Base-by-base conservation (phyloP, 495 filamentous ascomycete species). In the Neurospora sublineolata region DNA sequence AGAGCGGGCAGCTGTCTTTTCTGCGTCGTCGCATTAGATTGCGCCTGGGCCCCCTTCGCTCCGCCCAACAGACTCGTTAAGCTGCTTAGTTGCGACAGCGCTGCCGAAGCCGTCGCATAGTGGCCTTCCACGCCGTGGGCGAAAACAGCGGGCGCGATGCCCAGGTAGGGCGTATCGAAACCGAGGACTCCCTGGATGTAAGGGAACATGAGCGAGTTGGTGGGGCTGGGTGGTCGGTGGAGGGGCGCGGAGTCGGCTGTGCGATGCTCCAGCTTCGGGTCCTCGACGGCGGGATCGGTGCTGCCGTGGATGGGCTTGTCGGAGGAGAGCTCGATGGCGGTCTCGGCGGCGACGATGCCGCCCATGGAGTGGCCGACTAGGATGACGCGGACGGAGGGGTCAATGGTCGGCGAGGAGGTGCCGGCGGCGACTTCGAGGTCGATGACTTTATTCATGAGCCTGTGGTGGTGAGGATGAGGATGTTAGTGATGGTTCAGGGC, bases 291-390 rank as follows among this genome's bases (percentile, higher is more conserved):
- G 8, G 74, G 64, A 37, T 75, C 71, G 39, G 72, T 71, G 42
- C 67, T 73, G 68, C 75, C 75, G 76, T 79, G 76, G 73, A 94
- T 88, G 27, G 91, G 89, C 52, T 89, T 83, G 72, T 96, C 92
- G 33, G 84, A 83, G 37, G 89, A 83, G 20, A 95, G 84, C 16
- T 87, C 73, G 73, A 97, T 86, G 52, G 95, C 81, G 0, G 92
- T 89, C 71, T 99, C 95, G 27, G 94, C 94, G 33, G 92, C 95
- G 16, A 99, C 93, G 75, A 99, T 97, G 73, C 95, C 95, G 74
- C 94, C 95, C 95, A 99, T 99, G 12, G 90, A 93, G 79, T 99
- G 95, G 12, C 96, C 94, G 42, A 97, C 83, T 0, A 99, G 83
- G 73, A 97, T 86, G 30, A 90, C 90, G 76, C 87, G 92, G 33